A percentile compares a stretch with the other conserved stretches of the same genome.
These are phyloP conservation scores for Phytomonas francai DNA, from an alignment of 208 protist species.

Conservation along the genomic window DNA sequence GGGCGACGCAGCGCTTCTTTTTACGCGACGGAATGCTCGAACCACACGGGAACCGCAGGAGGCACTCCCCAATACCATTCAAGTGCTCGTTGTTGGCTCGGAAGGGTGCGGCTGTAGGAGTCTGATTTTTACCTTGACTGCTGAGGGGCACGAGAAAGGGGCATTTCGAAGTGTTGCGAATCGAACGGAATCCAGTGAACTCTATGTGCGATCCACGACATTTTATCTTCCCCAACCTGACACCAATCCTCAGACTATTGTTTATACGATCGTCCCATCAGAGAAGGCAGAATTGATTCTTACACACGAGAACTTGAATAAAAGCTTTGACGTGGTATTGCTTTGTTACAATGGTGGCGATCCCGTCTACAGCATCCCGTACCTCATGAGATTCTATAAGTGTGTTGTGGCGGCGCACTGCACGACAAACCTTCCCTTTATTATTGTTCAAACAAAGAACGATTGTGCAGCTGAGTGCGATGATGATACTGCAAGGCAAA, in stretches of 20 bases:
- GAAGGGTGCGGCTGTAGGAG: constrained; percentile 39
- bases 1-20: constrained; percentile 65
- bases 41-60: constrained; percentile 31
- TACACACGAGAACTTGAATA: constrained; percentile 30
- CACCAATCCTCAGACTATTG: constrained; percentile 36
- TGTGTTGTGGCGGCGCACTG: constrained; percentile 14
- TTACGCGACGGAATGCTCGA: constrained; percentile 42
- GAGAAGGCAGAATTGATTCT: constrained; percentile 35
- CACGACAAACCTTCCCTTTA: constrained; percentile 40
- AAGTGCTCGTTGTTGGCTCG: constrained; percentile 57
- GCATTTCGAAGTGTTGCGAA: too few species aligned
- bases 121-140: constrained; percentile 42
- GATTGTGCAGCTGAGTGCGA: constrained; percentile 19
- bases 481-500: background rate
- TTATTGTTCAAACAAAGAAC: constrained; percentile 80
- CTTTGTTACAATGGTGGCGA: constrained; percentile 68
- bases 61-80: constrained; percentile 63
- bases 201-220: constrained; percentile 45
- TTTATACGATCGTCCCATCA: constrained; percentile 42
- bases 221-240: constrained; percentile 35
- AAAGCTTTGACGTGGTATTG: constrained; percentile 70
- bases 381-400: constrained; percentile 40
- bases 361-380: constrained; percentile 21
- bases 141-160: constrained; percentile 8
- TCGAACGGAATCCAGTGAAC: too few species aligned